These are phyloP conservation scores for Paecilomyces fulvus DNA, from an alignment of 2,329 filamentous ascomycete species.

Conservation along the genomic window DNA sequence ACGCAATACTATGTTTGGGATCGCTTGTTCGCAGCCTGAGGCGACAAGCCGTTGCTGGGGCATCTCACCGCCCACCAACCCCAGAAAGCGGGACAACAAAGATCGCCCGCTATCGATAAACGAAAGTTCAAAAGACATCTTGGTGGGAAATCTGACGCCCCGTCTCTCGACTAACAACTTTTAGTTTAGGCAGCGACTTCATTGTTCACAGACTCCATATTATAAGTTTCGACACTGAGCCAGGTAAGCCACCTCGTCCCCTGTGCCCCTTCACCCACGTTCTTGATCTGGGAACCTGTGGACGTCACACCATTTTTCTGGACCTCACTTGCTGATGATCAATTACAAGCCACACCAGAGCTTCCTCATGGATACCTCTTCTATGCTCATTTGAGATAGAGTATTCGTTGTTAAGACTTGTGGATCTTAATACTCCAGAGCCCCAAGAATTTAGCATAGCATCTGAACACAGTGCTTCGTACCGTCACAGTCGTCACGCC, in stretches of 20 bases:
- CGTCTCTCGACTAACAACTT: neutral
- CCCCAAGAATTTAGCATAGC: neutral
- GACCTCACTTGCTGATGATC: neutral
- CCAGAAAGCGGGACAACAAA: conserved; percentile 3
- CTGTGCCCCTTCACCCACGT: neutral
- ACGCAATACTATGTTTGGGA: neutral
- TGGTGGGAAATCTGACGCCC: neutral
- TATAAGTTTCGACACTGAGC: neutral
- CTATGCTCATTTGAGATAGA: neutral
- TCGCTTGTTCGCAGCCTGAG: neutral
- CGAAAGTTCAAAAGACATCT: neutral
- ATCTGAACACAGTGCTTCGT: neutral
- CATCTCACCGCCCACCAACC: conserved; percentile 3
- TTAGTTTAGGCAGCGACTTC: neutral
- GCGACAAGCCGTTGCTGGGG: conserved; percentile 6
- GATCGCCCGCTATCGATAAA: conserved; percentile 6
- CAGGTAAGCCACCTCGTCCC: neutral
- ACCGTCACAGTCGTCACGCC: neutral
- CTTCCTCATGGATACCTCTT: neutral
- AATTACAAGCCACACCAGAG: neutral
- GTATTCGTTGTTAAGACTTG: neutral
- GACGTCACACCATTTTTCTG: neutral
- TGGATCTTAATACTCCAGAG: neutral
- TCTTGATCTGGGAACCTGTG: neutral
- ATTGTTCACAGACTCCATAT: too few species aligned